Percentiles rank a stretch among this genome's conserved stretches.
These are phyloP conservation scores for Ceratocystiopsis minuta DNA, from an alignment of 2,329 filamentous ascomycete genomes.

Conservation along the genomic window DNA sequence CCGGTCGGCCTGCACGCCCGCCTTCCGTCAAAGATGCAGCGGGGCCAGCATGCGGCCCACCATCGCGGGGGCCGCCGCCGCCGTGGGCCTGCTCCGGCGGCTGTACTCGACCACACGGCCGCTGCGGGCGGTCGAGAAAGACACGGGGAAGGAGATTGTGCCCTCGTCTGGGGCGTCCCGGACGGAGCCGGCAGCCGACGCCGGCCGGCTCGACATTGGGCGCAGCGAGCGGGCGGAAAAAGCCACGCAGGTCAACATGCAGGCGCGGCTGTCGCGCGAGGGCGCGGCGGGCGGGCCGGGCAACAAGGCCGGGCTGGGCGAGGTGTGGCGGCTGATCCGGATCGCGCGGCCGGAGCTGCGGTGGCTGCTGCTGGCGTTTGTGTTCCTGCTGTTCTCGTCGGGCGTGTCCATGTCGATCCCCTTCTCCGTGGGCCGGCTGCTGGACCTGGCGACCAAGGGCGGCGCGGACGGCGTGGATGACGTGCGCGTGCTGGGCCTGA, in stretches of 20 bases:
- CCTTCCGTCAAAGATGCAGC: too few relatives aligned
- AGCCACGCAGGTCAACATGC: conserved; percentile 77
- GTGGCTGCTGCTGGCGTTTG: conserved; percentile 61
- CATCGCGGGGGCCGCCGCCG: too few relatives aligned
- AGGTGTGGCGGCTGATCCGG: conserved; percentile 74
- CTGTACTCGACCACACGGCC: conserved; percentile 3
- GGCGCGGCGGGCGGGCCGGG: conserved; percentile 39
- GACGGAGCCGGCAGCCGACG: conserved; percentile 13
- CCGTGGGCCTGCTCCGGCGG: conserved; percentile 2
- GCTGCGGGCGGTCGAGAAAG: background rate
- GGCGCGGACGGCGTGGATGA: conserved; percentile 33
- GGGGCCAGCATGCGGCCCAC: too few relatives aligned
- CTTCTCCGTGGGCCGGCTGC: conserved; percentile 87
- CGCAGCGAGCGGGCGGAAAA: conserved; percentile 65
- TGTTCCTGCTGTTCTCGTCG: conserved; percentile 76
- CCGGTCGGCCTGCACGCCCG: too few relatives aligned
- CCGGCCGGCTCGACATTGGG: conserved; percentile 15
- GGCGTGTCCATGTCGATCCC: conserved; percentile 91
- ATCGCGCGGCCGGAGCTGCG: conserved; percentile 74
- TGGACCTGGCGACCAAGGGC: conserved; percentile 74
- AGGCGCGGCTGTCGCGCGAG: conserved; percentile 73
- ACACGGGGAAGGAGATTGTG: background rate
- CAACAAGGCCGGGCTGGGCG: conserved; percentile 44
- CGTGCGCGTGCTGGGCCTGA: conserved; percentile 62
- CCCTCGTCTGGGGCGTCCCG: background rate